Conservation (phyloP, 768 basidiomycete species). For the Leucosporidium creatinivorum region DNA sequence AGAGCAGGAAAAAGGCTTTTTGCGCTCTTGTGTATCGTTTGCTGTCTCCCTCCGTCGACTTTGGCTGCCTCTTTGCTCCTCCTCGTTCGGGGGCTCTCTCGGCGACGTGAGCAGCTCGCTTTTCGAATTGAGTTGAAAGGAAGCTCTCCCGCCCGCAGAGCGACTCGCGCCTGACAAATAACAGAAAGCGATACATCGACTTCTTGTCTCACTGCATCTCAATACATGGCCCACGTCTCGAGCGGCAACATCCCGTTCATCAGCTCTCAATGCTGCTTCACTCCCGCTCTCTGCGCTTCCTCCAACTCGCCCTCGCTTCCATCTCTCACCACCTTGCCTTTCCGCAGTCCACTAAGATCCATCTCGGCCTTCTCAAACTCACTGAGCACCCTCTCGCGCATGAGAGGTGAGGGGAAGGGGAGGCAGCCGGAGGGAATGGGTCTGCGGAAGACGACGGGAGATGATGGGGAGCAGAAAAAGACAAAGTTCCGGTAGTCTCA, state of each 20-base stretch:
- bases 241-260: conserved; percentile 19
- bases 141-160: too few relatives aligned
- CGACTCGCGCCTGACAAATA: too few relatives aligned
- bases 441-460: conserved; percentile 13
- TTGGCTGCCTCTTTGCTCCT: too few relatives aligned
- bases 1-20: too few relatives aligned
- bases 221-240: conserved; percentile 24
- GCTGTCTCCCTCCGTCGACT: too few relatives aligned
- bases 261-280: conserved; percentile 5
- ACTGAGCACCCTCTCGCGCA: conserved; percentile 5
- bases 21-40: too few relatives aligned
- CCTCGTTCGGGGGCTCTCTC: too few relatives aligned
- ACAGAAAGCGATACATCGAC: too few relatives aligned
- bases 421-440: conserved; percentile 14
- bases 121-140: too few relatives aligned
- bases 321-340: not conserved
- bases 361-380: not conserved
- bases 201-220: not conserved
- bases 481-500: conserved; percentile 47
- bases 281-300: conserved; percentile 9
- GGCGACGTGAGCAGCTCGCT: too few relatives aligned
- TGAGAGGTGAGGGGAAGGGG: not conserved
- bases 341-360: not conserved
- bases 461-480: conserved; percentile 19
- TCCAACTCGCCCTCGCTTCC: conserved; percentile 6